phyloP scores from a whole-genome alignment of 345 rosid species.

The Eucalyptus curtisii region DNA sequence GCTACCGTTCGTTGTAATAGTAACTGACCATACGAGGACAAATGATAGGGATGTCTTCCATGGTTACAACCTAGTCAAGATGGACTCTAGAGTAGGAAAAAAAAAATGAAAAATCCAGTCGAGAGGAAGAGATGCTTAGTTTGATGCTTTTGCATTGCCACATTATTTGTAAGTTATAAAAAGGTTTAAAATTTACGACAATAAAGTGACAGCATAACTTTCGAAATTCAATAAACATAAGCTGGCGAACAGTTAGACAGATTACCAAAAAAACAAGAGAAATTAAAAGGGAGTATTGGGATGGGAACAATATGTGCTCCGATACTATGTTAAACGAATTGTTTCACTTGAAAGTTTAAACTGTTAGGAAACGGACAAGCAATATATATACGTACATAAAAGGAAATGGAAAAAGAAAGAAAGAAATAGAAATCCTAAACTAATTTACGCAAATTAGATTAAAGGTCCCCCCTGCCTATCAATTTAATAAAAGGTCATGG shows the following conservation, averaged over 20 bases:
- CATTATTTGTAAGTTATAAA: neutral
- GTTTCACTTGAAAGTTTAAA: too few species aligned
- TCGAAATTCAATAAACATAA: neutral
- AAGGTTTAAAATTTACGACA: neutral
- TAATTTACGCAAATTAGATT: neutral
- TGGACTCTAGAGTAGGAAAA: too few species aligned
- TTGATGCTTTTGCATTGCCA: neutral
- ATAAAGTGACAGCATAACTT: neutral
- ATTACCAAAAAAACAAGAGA: neutral
- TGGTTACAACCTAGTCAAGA: neutral
- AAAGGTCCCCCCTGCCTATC: neutral
- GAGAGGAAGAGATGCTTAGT: neutral
- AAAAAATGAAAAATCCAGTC: too few species aligned
- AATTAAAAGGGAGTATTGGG: too few species aligned
- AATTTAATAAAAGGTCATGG: too few species aligned
- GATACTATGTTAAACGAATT: too few species aligned
- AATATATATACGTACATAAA: too few species aligned
- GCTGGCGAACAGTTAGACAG: neutral
- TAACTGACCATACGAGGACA: neutral
- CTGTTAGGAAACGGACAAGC: neutral
- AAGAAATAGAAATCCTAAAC: neutral
- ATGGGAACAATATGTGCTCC: neutral
- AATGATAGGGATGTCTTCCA: neutral
- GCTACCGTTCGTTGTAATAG: neutral
- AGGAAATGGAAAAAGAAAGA: too few species aligned